Evolutionary conservation across 140 eudicot species (phyloP).

Genomic region (Ambrosia hybrid): DNA sequence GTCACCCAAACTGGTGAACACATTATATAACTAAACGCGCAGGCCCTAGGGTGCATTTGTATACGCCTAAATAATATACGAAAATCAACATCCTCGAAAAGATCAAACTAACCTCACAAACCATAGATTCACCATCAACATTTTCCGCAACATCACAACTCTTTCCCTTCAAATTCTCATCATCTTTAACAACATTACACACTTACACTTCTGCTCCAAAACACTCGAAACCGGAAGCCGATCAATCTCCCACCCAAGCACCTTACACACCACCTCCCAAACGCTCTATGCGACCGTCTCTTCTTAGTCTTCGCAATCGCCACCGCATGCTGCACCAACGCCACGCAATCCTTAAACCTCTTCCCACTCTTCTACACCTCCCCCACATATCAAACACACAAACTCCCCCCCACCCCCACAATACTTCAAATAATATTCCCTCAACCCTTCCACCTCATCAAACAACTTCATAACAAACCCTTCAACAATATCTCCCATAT

Average conservation of each 20-base stretch:
- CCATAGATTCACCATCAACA: conserved; percentile 32
- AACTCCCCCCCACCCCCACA: conserved; percentile 67
- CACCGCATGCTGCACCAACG: conserved; percentile 70
- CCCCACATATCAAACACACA: conserved; percentile 72
- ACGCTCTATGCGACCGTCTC: conserved; percentile 67
- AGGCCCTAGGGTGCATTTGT: neutral
- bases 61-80: neutral
- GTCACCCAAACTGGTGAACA: too few relatives aligned
- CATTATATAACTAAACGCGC: neutral
- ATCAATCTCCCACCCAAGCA: conserved; percentile 88
- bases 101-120: conserved; percentile 47
- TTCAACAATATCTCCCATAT: too few relatives aligned
- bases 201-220: conserved; percentile 21
- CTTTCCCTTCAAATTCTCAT: too few relatives aligned
- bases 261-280: conserved; percentile 63
- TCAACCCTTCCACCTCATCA: conserved; percentile 52
- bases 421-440: conserved; percentile 51
- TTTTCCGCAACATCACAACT: conserved; percentile 8
- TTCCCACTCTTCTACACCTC: conserved; percentile 50
- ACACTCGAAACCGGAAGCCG: conserved; percentile 44
- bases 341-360: conserved; percentile 67
- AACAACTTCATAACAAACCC: conserved; percentile 48
- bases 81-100: neutral
- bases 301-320: conserved; percentile 67
- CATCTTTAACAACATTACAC: conserved; percentile 1